A percentile compares a stretch with the other conserved stretches of the same genome.
phyloP scores from a whole-genome alignment of 257 asterid species.

The Coffea eugenioides region DNA sequence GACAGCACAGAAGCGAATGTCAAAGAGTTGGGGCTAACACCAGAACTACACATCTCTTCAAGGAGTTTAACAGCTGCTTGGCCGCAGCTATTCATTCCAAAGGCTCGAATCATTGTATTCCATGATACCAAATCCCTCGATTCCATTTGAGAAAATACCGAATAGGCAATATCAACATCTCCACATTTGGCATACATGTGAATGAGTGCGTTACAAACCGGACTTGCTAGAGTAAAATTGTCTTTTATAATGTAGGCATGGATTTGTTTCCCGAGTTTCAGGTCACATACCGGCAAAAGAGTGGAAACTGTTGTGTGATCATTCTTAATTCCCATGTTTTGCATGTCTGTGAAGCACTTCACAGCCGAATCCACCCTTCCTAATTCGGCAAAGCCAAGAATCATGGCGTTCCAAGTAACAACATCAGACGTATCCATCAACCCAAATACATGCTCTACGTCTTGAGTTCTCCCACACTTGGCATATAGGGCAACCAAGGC shows the following conservation, averaged over 20 bases:
- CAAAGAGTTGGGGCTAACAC: conserved; percentile 29
- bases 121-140: conserved; percentile 40
- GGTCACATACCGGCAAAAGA: conserved; percentile 33
- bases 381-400: conserved; percentile 34
- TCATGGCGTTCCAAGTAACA: conserved; percentile 46
- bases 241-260: conserved; percentile 30
- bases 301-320: conserved; percentile 34
- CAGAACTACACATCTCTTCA: conserved; percentile 31
- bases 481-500: conserved; percentile 38
- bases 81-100: conserved; percentile 43
- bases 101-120: conserved; percentile 49
- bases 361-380: conserved; percentile 26
- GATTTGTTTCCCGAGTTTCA: conserved; percentile 37
- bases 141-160: conserved; percentile 29
- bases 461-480: conserved; percentile 28
- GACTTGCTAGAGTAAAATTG: conserved; percentile 5
- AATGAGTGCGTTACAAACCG: conserved; percentile 39
- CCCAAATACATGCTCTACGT: conserved; percentile 29
- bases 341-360: conserved; percentile 32
- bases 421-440: conserved; percentile 38
- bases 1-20: conserved; percentile 42
- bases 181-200: conserved; percentile 47
- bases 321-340: conserved; percentile 25
- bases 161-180: conserved; percentile 25
- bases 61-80: conserved; percentile 32